Evolutionary conservation across 208 protist species (phyloP), one percentile per base, ranked within the genome.

Genomic region (Crithidia bombi): DNA sequence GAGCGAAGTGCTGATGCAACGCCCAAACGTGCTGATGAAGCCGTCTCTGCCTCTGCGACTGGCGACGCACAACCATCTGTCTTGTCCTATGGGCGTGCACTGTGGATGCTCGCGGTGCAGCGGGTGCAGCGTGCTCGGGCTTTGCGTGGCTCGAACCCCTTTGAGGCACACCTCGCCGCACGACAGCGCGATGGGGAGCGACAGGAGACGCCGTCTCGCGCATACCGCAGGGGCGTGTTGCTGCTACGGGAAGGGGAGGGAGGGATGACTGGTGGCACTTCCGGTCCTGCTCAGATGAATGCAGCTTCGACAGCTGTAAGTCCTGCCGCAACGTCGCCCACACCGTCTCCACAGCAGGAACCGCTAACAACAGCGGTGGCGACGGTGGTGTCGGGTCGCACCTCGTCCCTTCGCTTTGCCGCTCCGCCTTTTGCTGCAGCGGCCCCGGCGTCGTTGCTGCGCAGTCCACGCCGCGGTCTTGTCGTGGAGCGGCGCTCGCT

Each of bases 31-130:
- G n/a, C n/a, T n/a, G n/a, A n/a, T n/a, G n/a, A n/a, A n/a, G n/a
- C n/a, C n/a, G n/a, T n/a, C n/a, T n/a, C n/a, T n/a, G 28, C 17
- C 5, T 0, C 43, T 3, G 17, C 39, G 41, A 17, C 43, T 9
- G 26, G 36, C 23, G 1, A n/a, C 2, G 14, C 30, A 28, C n/a
- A n/a, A 32, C 23, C 25, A 25, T 35, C 46, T 26, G 25, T 61
- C 5, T 55, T 93, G 23, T 82, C 83, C 11, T 90, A 87, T 75
- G 89, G 89, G 19, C 83, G 89, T 2, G 78, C 67, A n/a, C 74
- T 94, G 62, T 94, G 89, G 89, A 70, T 92, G 62, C 71, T 94
- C 17, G 83, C 86, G n/a, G 79, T 68, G 35, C 79, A 85, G 46
- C 80, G 81, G 4, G 70, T 78, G 36, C 79, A 77, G 28, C 56